Evolutionary conservation across 352 stramenopile species (phyloP).

Genomic region (Phytophthora sansomeana): DNA sequence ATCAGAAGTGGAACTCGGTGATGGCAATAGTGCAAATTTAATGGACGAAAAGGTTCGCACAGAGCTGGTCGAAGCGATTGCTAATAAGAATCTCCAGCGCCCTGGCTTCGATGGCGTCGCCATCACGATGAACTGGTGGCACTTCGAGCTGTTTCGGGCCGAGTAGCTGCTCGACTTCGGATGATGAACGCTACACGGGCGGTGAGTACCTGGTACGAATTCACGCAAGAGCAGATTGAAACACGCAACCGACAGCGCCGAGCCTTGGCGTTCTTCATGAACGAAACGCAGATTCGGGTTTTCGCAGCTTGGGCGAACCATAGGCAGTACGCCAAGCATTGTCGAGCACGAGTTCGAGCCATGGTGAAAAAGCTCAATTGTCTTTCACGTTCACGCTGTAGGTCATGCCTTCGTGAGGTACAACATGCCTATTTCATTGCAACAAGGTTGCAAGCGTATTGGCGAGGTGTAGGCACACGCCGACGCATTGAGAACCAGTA

Average conservation of each 20-base stretch:
- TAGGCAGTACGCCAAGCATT: slow-evolving; percentile 46
- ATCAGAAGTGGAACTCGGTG: too few relatives aligned
- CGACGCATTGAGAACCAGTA: slow-evolving; percentile 66
- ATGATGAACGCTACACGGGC: slow-evolving; percentile 51
- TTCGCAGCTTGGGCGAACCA: slow-evolving; percentile 65
- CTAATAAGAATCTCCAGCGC: too few relatives aligned
- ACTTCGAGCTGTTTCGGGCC: slow-evolving; percentile 53
- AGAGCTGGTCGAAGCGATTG: too few relatives aligned
- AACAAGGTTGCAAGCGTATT: slow-evolving; percentile 67
- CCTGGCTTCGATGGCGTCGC: slow-evolving; percentile 64
- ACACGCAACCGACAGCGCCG: slow-evolving; percentile 55
- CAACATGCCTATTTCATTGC: slow-evolving; percentile 44
- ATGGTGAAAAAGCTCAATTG: slow-evolving; percentile 63
- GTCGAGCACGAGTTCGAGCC: slow-evolving; percentile 51
- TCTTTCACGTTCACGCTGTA: slow-evolving; percentile 60
- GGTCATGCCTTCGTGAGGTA: slow-evolving; percentile 46
- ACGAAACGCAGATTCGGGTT: slow-evolving; percentile 58
- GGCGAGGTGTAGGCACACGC: slow-evolving; percentile 57
- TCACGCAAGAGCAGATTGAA: slow-evolving; percentile 61
- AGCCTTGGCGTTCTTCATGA: slow-evolving; percentile 73
- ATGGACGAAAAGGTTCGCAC: too few relatives aligned
- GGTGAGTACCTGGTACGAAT: slow-evolving; percentile 74
- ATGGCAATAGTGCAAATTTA: too few relatives aligned
- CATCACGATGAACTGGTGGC: slow-evolving; percentile 48
- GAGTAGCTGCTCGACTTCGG: slow-evolving; percentile 52